Percentiles rank a stretch among this genome's conserved stretches.
phyloP scores from a whole-genome alignment of 805 yeast genomes.

The Danielozyma ontarioensis region DNA sequence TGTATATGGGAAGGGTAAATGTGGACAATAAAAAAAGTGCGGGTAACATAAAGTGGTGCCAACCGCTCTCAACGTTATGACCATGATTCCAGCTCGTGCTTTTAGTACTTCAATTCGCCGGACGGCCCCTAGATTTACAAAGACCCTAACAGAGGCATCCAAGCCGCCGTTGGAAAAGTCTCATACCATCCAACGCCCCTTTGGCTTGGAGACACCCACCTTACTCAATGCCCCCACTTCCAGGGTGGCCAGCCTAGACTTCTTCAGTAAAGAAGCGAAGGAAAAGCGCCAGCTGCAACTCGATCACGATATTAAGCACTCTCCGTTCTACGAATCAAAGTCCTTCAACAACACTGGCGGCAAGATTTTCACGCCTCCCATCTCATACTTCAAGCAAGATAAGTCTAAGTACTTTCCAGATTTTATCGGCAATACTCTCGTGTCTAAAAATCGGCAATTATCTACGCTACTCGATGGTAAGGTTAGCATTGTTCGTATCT shows the following conservation, averaged over 20 bases:
- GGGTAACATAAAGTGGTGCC: no score
- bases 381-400: constrained; percentile 68
- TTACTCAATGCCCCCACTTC: constrained; percentile 17
- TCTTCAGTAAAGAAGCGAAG: constrained; percentile 31
- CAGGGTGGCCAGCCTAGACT: constrained; percentile 14
- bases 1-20: no score
- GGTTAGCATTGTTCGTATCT: constrained; percentile 60
- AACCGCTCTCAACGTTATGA: no score
- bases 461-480: constrained; percentile 40
- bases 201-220: constrained; percentile 31
- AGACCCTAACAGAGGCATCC: constrained; percentile 32
- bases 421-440: constrained; percentile 52
- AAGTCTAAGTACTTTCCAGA: constrained; percentile 82
- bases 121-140: constrained; percentile 29
- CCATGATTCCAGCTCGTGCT: background rate
- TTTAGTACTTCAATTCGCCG: background rate
- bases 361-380: constrained; percentile 77
- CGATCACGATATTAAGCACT: constrained; percentile 38
- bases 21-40: no score
- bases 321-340: constrained; percentile 40
- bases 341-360: constrained; percentile 68
- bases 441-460: constrained; percentile 31
- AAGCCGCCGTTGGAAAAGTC: constrained; percentile 35
- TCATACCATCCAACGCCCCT: constrained; percentile 27
- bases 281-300: constrained; percentile 34